A percentile compares a stretch with the other conserved stretches of the same genome.
Conservation (phyloP, 2,329 filamentous ascomycete species). For the Epichloe gansuensis region DNA sequence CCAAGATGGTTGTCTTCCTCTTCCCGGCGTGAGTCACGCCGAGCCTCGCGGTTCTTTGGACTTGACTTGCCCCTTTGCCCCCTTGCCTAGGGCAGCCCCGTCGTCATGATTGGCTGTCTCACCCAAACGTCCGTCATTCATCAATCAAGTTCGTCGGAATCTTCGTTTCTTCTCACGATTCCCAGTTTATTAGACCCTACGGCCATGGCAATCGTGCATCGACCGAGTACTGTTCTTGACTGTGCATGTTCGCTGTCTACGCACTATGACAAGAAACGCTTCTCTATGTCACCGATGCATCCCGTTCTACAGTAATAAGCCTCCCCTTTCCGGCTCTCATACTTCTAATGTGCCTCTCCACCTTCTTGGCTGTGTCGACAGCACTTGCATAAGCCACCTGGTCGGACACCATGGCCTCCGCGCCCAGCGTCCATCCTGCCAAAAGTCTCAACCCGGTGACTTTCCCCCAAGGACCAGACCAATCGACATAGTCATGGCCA, state of each 20-base stretch:
- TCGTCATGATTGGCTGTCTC: no score
- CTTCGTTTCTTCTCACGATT: slow-evolving; percentile 32
- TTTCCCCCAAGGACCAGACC: slow-evolving; percentile 41
- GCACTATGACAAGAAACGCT: no score
- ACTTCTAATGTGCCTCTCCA: slow-evolving; percentile 35
- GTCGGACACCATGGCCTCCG: slow-evolving; percentile 22
- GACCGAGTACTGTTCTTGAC: slow-evolving; percentile 28
- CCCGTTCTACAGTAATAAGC: slow-evolving; percentile 35
- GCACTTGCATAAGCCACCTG: slow-evolving; percentile 22
- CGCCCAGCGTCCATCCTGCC: slow-evolving; percentile 28
- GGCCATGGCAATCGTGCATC: slow-evolving; percentile 32
- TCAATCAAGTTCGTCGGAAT: slow-evolving; percentile 15
- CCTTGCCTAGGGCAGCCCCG: no score
- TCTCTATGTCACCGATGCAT: slow-evolving; percentile 10
- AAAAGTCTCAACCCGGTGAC: slow-evolving; percentile 31
- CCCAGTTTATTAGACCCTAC: slow-evolving; percentile 40
- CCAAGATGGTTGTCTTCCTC: no score
- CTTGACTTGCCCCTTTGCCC: no score
- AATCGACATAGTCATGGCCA: slow-evolving; percentile 38
- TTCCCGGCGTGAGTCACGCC: no score
- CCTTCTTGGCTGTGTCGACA: slow-evolving; percentile 23
- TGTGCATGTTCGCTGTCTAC: slow-evolving; percentile 1
- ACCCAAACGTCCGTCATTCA: no score
- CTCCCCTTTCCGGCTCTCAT: slow-evolving; percentile 35
- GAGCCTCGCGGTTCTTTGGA: no score